These are phyloP conservation scores for Grammothele lineata DNA, from an alignment of 768 basidiomycete genomes.

Conservation along the genomic window DNA sequence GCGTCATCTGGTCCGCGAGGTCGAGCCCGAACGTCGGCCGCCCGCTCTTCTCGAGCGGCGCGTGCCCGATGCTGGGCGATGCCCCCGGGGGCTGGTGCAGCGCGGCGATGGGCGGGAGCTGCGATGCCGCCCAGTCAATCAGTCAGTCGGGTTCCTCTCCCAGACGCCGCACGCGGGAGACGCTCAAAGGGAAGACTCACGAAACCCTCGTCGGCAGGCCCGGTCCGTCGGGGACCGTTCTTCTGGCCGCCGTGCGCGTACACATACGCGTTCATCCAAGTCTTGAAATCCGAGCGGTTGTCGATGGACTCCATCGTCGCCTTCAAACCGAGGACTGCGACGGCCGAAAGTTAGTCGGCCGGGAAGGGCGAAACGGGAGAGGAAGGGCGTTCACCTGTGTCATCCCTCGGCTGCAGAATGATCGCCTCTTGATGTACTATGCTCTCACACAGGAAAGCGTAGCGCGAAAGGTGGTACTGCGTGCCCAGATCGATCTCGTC, in stretches of 20 bases:
- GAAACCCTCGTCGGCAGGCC: slow-evolving; percentile 88
- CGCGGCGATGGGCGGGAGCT: slow-evolving; percentile 63
- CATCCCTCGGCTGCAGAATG: slow-evolving; percentile 65
- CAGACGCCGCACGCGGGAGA: no score
- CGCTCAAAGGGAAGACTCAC: slow-evolving; percentile 53
- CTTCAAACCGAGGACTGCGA: slow-evolving; percentile 68
- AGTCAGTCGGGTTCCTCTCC: no score
- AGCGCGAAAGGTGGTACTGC: slow-evolving; percentile 93
- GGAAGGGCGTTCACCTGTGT: no score
- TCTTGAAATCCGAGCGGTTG: slow-evolving; percentile 91
- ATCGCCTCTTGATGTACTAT: slow-evolving; percentile 86
- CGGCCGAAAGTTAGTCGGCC: not conserved
- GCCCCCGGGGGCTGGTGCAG: slow-evolving; percentile 28
- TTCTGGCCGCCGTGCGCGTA: slow-evolving; percentile 71
- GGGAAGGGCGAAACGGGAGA: no score
- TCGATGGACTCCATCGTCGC: slow-evolving; percentile 88
- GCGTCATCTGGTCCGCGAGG: slow-evolving; percentile 87
- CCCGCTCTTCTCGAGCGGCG: slow-evolving; percentile 49
- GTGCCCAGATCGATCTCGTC: slow-evolving; percentile 98
- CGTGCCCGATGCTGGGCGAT: slow-evolving; percentile 25
- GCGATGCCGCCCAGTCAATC: no score
- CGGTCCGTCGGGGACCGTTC: slow-evolving; percentile 82
- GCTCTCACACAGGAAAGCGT: slow-evolving; percentile 91
- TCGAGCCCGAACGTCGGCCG: slow-evolving; percentile 91
- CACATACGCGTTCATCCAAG: slow-evolving; percentile 96